Conservation (phyloP, 352 stramenopile species). For the Elongisporangium undulatum region DNA sequence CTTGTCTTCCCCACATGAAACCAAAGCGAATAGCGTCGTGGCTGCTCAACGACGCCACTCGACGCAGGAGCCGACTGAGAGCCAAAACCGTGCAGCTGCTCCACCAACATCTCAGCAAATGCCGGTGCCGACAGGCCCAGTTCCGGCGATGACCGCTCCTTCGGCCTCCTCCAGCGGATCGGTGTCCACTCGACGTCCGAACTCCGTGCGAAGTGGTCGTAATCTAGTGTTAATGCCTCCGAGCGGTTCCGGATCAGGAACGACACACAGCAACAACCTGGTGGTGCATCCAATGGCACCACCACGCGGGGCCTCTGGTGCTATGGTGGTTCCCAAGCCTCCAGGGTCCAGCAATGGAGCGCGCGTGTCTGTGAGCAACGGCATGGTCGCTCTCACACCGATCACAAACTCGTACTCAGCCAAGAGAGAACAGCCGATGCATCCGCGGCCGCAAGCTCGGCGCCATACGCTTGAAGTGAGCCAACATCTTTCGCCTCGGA, state of each 20-base stretch:
- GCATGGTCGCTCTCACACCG: constrained; percentile 27
- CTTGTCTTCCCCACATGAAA: constrained; percentile 9
- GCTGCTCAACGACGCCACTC: not conserved
- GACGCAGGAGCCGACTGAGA: constrained; percentile 2
- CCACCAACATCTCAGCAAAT: not conserved
- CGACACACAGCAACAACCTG: not conserved
- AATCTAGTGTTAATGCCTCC: constrained; percentile 31
- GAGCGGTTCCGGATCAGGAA: not conserved
- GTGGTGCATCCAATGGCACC: not conserved
- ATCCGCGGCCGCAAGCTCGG: not conserved
- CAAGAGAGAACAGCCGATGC: constrained; percentile 1
- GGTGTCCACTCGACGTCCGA: constrained; percentile 18
- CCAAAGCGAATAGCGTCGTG: constrained; percentile 7
- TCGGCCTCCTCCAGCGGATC: constrained; percentile 9
- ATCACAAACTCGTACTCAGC: constrained; percentile 7
- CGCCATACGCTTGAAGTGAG: constrained; percentile 10
- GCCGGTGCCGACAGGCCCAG: constrained; percentile 11
- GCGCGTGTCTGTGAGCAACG: constrained; percentile 26
- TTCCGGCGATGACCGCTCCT: constrained; percentile 5
- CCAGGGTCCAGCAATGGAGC: not conserved
- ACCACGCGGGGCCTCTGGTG: not conserved
- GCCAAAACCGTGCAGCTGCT: not conserved
- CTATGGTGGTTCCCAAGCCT: not conserved
- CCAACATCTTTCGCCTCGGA: constrained; percentile 3
- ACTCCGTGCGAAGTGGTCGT: constrained; percentile 39